Percentiles rank a stretch among this genome's conserved stretches.
These are phyloP conservation scores for Dioscorea alata DNA, from an alignment of 106 monocot species.

Conservation along the genomic window DNA sequence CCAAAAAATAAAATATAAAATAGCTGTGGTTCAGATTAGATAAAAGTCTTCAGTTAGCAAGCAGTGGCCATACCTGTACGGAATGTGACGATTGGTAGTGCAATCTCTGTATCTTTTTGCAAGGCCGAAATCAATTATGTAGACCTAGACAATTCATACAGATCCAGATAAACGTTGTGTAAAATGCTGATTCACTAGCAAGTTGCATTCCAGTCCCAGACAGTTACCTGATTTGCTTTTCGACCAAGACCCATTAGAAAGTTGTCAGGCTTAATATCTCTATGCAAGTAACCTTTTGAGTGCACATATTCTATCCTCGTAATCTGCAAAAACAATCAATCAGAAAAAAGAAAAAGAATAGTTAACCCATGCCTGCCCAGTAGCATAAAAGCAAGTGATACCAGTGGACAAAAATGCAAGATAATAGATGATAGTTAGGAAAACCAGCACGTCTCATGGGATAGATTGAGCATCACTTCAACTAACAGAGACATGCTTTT, in stretches of 20 bases:
- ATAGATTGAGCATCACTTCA: no score
- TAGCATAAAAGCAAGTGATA: no score
- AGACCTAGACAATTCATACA: slow-evolving; percentile 48
- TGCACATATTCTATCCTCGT: slow-evolving; percentile 96
- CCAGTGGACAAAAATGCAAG: no score
- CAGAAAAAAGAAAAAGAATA: not conserved
- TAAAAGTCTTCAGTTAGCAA: no score
- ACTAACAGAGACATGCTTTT: no score
- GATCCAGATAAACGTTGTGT: not conserved
- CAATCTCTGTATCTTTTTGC: slow-evolving; percentile 92
- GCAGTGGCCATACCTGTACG: slow-evolving; percentile 56
- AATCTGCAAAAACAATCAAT: slow-evolving; percentile 43
- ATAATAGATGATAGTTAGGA: no score
- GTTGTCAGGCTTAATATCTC: slow-evolving; percentile 99
- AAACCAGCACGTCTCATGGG: no score
- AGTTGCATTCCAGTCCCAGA: not conserved
- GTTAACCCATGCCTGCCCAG: not conserved
- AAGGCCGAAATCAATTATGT: slow-evolving; percentile 98
- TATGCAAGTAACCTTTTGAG: slow-evolving; percentile 84
- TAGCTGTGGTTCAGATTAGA: no score
- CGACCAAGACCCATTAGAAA: slow-evolving; percentile 98
- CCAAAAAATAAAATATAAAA: no score
- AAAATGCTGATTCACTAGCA: no score
- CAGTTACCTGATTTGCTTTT: slow-evolving; percentile 88
- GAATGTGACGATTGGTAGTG: slow-evolving; percentile 57